Conservation (phyloP, 176 grass and related monocot species). For the Rhynchospora tenuis region DNA sequence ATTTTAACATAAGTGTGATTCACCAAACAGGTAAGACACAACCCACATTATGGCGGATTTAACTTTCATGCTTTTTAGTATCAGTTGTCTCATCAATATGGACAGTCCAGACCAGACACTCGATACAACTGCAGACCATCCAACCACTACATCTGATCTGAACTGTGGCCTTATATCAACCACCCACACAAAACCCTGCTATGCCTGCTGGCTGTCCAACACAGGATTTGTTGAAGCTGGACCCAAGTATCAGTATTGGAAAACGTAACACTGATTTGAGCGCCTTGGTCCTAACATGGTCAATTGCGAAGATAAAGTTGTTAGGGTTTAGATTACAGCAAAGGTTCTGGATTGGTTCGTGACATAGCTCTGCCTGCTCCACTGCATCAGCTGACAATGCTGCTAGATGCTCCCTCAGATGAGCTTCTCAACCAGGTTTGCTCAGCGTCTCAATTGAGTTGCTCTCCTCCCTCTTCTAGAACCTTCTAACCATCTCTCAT, state of each 20-base stretch:
- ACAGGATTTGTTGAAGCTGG: too few species aligned
- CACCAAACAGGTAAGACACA: too few species aligned
- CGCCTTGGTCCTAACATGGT: not conserved
- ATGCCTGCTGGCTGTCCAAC: too few species aligned
- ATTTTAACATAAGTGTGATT: too few species aligned
- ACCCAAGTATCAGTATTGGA: not conserved
- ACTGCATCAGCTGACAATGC: not conserved
- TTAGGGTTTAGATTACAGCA: not conserved
- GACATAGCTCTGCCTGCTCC: not conserved
- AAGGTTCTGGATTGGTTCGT: not conserved
- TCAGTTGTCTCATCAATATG: too few species aligned
- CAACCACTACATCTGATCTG: not conserved
- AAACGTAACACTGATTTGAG: not conserved
- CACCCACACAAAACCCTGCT: too few species aligned
- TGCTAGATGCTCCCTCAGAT: not conserved
- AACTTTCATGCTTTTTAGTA: too few species aligned
- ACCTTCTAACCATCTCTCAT: constrained; percentile 1
- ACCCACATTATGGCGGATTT: too few species aligned
- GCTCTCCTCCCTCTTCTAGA: not conserved
- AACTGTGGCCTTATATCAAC: too few species aligned
- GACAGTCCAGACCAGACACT: too few species aligned
- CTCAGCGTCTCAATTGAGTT: not conserved
- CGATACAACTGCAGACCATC: too few species aligned
- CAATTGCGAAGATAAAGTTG: not conserved
- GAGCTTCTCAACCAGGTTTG: not conserved